phyloP scores from a whole-genome alignment of 352 stramenopile genomes.

The Phytopythium aichiense region DNA sequence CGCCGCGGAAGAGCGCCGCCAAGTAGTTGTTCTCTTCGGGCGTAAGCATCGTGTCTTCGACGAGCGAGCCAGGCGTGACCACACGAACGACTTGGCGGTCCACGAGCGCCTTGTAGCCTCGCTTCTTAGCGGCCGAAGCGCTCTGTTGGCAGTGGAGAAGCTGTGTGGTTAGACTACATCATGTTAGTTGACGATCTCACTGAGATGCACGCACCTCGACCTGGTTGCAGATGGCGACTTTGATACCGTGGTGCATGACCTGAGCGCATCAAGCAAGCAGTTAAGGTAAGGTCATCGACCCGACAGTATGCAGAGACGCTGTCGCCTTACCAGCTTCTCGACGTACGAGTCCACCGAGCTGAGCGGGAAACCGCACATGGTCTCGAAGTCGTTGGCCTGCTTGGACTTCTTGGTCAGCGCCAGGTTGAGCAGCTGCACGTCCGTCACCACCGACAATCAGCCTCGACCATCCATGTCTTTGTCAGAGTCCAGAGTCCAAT shows the following conservation, averaged over 20 bases:
- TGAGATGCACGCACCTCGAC: conserved; percentile 38
- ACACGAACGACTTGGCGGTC: conserved; percentile 77
- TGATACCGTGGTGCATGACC: conserved; percentile 81
- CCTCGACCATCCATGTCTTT: no score
- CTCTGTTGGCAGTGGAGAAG: conserved; percentile 22
- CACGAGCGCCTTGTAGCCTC: conserved; percentile 56
- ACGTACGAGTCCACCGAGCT: conserved; percentile 71
- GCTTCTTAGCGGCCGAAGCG: conserved; percentile 40
- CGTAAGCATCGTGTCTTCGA: conserved; percentile 75
- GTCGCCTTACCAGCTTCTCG: conserved; percentile 59
- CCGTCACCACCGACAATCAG: not conserved
- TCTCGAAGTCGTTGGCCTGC: conserved; percentile 42
- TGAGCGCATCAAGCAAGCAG: conserved; percentile 5
- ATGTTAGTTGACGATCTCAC: not conserved
- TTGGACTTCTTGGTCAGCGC: conserved; percentile 68
- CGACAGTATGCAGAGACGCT: not conserved
- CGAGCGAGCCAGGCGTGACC: conserved; percentile 65
- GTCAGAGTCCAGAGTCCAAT: not conserved
- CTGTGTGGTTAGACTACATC: not conserved
- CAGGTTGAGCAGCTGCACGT: conserved; percentile 56
- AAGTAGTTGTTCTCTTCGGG: conserved; percentile 81
- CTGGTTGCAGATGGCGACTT: conserved; percentile 84
- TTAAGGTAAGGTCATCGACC: not conserved
- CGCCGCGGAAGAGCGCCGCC: conserved; percentile 38
- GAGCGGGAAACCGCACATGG: conserved; percentile 80